Base-by-base conservation (phyloP, 352 stramenopile genomes). In the Globisporangium alternatum region DNA sequence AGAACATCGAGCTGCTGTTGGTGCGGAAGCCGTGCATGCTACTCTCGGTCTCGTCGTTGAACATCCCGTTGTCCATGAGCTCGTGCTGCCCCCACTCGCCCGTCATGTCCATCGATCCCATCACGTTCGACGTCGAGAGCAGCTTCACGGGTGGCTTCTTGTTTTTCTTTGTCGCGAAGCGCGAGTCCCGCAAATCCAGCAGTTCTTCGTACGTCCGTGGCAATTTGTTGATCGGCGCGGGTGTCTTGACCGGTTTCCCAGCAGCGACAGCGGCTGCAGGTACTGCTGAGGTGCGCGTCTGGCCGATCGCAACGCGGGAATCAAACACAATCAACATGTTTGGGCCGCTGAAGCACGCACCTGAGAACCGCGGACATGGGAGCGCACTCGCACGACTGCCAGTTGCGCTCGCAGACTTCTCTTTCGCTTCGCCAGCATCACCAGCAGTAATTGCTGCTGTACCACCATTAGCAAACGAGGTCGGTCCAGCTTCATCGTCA, bases 301-400 rank as follows among this genome's bases (percentile, higher is more conserved):
- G 86, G 21, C 83, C 84, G 30, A 95, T 92, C 31, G 84, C 86
- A 1, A 90, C 75, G 0, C 85, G 85, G 22, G 87, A 94, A 58
- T 96, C 87, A 55, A 96, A 96, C 35, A 94, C 75, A 10, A 96
- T 61, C 35, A 96, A 71, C 73, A 91, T 86, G 51, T 96, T 96
- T 30, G 87, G 87, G 0, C 87, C 87, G 57, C 87, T 94, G 54
- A 96, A 96, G 60, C 72, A 85, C 22, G 80, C 87, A 17, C 87
- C 85, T 3, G 81, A 94, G 51, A 96, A 86, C 0, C 87, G 81
- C 35, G 85, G 87, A 59, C 86, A 94, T 7, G 87, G 87, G 31
- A 93, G 67, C 43, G 67, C 74, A 47, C 67, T 75, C 19, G 74
- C 75, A 13, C 47, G 69, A 3, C 56, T 64, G 21, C 33, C 44